Evolutionary conservation across 768 basidiomycete species (phyloP).

Genomic region (Dentipellis fragilis): DNA sequence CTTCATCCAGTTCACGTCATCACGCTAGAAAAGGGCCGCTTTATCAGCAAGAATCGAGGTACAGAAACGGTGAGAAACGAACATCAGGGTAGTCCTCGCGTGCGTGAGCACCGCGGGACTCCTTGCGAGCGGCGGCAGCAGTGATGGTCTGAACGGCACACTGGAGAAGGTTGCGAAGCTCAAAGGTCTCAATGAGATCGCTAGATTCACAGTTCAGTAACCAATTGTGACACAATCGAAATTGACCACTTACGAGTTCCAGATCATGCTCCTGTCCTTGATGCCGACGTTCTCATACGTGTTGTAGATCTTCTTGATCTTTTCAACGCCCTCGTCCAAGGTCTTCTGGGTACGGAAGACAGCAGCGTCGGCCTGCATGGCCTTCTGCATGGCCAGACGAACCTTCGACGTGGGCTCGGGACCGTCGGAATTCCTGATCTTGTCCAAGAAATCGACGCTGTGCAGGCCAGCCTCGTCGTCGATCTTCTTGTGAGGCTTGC

Average conservation of each 20-base stretch:
- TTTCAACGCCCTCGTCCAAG: conserved; percentile 87
- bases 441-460: conserved; percentile 82
- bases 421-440: conserved; percentile 76
- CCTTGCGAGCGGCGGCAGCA: conserved; percentile 87
- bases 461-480: conserved; percentile 78
- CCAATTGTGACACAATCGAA: neutral
- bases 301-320: conserved; percentile 78
- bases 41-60: neutral
- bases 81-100: conserved; percentile 97
- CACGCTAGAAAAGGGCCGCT: conserved; percentile 45
- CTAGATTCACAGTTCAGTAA: conserved; percentile 28
- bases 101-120: conserved; percentile 97
- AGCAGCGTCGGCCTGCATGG: conserved; percentile 96
- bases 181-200: conserved; percentile 94
- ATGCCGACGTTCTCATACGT: conserved; percentile 87
- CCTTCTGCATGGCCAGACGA: conserved; percentile 95
- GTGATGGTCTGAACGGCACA: conserved; percentile 94
- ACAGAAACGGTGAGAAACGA: conserved; percentile 15
- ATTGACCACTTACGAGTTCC: conserved; percentile 80
- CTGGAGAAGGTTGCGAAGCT: conserved; percentile 92
- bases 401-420: conserved; percentile 82
- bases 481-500: conserved; percentile 84
- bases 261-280: conserved; percentile 98
- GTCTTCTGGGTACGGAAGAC: conserved; percentile 93
- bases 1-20: conserved; percentile 92